Evolutionary conservation across 2,329 filamentous ascomycete species (phyloP), one percentile per base, ranked within the genome.

Genomic region (Sporothrix brasiliensis): DNA sequence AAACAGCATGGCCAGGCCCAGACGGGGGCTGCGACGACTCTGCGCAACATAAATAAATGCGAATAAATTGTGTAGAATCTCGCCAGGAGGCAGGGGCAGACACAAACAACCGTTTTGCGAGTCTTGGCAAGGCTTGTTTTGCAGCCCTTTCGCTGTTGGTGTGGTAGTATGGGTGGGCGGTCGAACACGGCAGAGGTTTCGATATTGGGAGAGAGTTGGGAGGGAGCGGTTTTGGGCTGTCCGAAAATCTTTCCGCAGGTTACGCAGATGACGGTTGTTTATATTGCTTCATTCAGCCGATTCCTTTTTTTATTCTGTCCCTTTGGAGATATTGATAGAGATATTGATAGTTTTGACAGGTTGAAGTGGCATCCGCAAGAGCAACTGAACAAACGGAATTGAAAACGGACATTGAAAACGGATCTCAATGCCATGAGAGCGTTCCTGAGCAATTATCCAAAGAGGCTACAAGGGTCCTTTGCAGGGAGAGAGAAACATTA

Each of bases 201-300:
- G 6, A 39, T 34, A 30, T 30, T 30, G 27, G 27, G 27, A 30
- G 27, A 30, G 27, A 30, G 27, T 30, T 30, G 27, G 27, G 27
- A 30, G 27, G 3, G 27, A 30, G 34, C 34, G 34, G 34, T 34
- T 34, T 7, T 34, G 34, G 34, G 34, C 41, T 34, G 24, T 11
- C 61, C 41, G 24, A 44, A 34, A 61, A 13, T 27, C 6, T 50
- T 19, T n/a, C 69, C 65, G 27, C 54, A 27, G 44, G 56, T 68
- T 68, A 68, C 69, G 69, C 49, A 68, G 65, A n/a, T 16, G 39
- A 19, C 21, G 54, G 41, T 14, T 41, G 41, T 54, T 65, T 69
- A 71, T 65, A 71, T 71, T 68, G 50, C 58, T 10, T 19, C 66
- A 71, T 71, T 71, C 70, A 71, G 70, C 70, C 70, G 19, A 56